Base-by-base conservation (phyloP, 1,284 basidiomycete species). In the Marasmius tenuissimus region DNA sequence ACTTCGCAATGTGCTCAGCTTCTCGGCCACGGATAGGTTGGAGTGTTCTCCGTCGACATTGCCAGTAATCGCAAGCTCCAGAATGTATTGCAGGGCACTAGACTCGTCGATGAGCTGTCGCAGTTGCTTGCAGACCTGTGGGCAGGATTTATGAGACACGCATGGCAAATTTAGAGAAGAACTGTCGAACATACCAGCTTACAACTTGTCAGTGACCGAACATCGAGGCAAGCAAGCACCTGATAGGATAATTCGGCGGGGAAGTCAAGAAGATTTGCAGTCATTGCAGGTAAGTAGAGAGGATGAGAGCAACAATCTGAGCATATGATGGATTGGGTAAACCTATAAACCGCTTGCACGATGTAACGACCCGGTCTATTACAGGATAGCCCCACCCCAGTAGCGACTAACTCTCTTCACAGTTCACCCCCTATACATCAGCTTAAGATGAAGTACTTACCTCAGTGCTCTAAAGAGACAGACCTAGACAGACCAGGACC, bases 61-160 rank as follows among this genome's bases (percentile, higher is more conserved):
- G n/a, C 83, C 82, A 11, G 78, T 71, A 10, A 77, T 72, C 10
- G 77, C 77, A 27, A 89, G 81, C 62, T 87, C 82, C 59, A 88
- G 78, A 27, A 68, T 75, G 64, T 87, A 86, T 65, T 82, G 83
- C 20, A 83, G 70, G 12, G 63, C 65, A 2, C 75, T 71, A 27
- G 78, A 75, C 5, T 73, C 67, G 22, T 73, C 70, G 16, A 86
- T 73, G 27, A 79, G 53, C 8, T 69, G 61, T 54, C 72, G 73
- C 57, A 88, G 73, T 8, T 72, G 63, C 47, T 63, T 75, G 67
- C 78, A 85, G 34, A 83, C 78, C 87, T 88, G 63, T 51, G 45
- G n/a, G 20, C 45, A 47, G 45, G 11, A 12, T n/a, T n/a, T n/a
- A 42, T 33, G 50, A 37, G 18, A 9, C 12, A 16, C 16, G 14